A percentile compares a stretch with the other conserved stretches of the same genome.
Evolutionary conservation across 768 basidiomycete species (phyloP).

Genomic region (Gloeostereum incarnatum): DNA sequence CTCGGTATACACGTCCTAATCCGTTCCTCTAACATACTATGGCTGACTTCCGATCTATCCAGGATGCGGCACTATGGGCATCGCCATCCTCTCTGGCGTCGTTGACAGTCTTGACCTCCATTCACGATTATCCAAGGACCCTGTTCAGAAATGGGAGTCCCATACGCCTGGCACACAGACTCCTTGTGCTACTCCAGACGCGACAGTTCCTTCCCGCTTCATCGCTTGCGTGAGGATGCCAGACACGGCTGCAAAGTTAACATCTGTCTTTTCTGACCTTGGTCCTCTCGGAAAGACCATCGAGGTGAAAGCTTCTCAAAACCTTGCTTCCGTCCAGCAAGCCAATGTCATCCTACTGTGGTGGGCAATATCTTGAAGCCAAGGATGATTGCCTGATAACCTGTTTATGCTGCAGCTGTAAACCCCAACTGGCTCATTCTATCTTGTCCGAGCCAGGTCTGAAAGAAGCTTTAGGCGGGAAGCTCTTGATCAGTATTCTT

Average conservation of each 20-base stretch:
- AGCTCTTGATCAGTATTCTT: slow-evolving; percentile 92
- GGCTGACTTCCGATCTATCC: slow-evolving; percentile 11
- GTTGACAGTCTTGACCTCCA: slow-evolving; percentile 65
- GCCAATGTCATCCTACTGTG: slow-evolving; percentile 86
- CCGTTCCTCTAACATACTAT: slow-evolving; percentile 4
- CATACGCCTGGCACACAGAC: slow-evolving; percentile 70
- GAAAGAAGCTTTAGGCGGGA: slow-evolving; percentile 74
- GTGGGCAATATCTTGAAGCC: slow-evolving; percentile 31
- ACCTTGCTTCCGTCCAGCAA: slow-evolving; percentile 60
- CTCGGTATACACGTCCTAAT: slow-evolving; percentile 39
- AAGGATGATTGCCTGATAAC: neutral
- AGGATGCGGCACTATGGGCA: slow-evolving; percentile 99
- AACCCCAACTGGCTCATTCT: slow-evolving; percentile 76
- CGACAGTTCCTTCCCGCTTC: slow-evolving; percentile 70
- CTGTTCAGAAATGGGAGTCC: slow-evolving; percentile 49
- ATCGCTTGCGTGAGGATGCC: slow-evolving; percentile 80
- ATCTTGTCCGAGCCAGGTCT: slow-evolving; percentile 75
- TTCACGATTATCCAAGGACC: slow-evolving; percentile 14
- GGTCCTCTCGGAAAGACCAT: slow-evolving; percentile 57
- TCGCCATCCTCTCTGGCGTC: slow-evolving; percentile 91
- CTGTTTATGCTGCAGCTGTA: slow-evolving; percentile 52
- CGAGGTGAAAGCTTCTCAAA: slow-evolving; percentile 59
- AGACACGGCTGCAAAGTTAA: slow-evolving; percentile 64
- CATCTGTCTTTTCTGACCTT: slow-evolving; percentile 45
- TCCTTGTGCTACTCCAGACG: slow-evolving; percentile 51